These are phyloP conservation scores for Thuidium tamariscinum DNA, from an alignment of 225 moss, liverwort and hornwort species.

Conservation along the genomic window DNA sequence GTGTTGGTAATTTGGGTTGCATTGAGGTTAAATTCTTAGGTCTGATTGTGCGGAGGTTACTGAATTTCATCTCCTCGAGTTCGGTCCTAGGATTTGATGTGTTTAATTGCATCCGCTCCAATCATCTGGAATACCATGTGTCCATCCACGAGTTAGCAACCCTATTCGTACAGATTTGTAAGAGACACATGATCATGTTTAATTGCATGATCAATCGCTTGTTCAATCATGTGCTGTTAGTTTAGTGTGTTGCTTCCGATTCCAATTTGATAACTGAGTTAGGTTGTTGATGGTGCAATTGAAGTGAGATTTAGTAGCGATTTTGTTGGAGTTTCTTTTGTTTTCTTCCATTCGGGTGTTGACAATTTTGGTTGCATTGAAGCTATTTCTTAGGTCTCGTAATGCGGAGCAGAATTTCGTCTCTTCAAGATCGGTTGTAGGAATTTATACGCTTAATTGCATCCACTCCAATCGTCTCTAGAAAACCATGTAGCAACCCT, in stretches of 20 bases:
- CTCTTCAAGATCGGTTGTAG: not conserved
- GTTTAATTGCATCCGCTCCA: not conserved
- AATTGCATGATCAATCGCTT: not conserved
- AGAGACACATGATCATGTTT: not conserved
- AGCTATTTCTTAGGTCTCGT: not conserved
- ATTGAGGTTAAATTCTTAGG: not conserved
- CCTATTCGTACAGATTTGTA: not conserved
- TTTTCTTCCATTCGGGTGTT: not conserved
- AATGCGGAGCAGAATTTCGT: not conserved
- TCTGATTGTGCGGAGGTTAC: not conserved
- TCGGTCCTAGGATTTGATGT: not conserved
- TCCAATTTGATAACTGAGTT: not conserved
- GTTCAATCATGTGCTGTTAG: not conserved
- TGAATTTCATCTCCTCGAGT: not conserved
- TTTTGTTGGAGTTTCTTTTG: not conserved
- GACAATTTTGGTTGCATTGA: not conserved
- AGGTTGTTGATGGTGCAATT: not conserved
- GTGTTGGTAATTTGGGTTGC: not conserved
- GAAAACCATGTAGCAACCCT: not conserved
- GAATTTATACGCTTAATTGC: not conserved
- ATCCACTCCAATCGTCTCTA: not conserved
- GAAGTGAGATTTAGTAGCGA: not conserved
- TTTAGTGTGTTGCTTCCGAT: not conserved
- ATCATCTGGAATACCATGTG: not conserved
- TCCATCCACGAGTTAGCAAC: not conserved